Base-by-base conservation (phyloP, 495 filamentous ascomycete species). In the Evernia prunastri region DNA sequence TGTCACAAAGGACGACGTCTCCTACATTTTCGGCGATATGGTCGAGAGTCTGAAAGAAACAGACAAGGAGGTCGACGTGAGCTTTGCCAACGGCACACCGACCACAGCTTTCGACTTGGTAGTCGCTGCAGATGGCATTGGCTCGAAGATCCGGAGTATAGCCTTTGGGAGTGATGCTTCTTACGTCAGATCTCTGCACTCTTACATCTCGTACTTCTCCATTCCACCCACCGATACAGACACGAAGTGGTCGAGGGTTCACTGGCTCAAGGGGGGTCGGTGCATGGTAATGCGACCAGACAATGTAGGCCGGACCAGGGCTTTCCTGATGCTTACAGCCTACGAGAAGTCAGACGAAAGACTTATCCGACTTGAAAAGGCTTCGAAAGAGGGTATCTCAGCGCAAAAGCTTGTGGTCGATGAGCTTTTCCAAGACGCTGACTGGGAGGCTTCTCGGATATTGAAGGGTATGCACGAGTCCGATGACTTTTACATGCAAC, bases 401-500 rank as follows among this genome's bases (percentile, higher is more conserved):
- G 56, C 33, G 37, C 56, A 58, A 27, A 58, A 58, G 33, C 20
- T 6, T 27, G 0, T 58, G 33, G 13, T 58, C 33, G 33, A 58
- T 17, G 56, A 58, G 56, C 56, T 59, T 59, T 83, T 81, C 65
- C 65, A 67, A n/a, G 79, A 68, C 37, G 76, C 77, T 0, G 79
- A 78, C 10, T 84, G 81, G 79, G 64, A 78, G 65, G 68, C 73
- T 10, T 67, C 75, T 7, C 20, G 73, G 36, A 68, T 83, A 36
- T 31, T 83, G 20, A 72, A 77, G 10, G 75, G 59, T 1, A 61
- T 84, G 20, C 73, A 56, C 8, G 15, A 72, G 2, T 61, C 79
- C 13, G 68, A 79, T 5, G 79, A 86, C 68, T 82, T 84, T 53
- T 85, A 85, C 69, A 72, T 70, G 45, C 67, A 80, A 39, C 37